Conservation (phyloP, 108 stramenopile genomes). For the Skeletonema grethae region DNA sequence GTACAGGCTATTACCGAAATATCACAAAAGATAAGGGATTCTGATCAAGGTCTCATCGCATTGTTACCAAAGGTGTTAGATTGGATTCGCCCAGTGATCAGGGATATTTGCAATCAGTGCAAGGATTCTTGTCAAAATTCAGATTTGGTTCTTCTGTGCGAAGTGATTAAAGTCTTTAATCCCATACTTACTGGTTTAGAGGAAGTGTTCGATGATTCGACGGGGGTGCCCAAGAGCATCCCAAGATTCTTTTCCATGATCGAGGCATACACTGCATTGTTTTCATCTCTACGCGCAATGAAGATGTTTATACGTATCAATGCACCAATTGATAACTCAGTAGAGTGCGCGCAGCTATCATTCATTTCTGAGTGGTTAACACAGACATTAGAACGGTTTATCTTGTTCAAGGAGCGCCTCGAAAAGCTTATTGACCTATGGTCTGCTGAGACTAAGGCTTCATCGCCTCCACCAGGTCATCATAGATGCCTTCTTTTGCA, state of each 20-base stretch:
- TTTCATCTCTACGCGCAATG: constrained; percentile 15
- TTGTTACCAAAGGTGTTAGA: constrained; percentile 34
- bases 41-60: neutral
- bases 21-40: constrained; percentile 18
- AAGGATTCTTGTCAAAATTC: neutral
- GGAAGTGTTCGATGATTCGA: constrained; percentile 4
- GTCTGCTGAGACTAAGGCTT: constrained; percentile 1
- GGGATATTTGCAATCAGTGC: neutral
- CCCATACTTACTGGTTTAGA: constrained; percentile 14
- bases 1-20: constrained; percentile 7
- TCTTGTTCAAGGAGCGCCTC: constrained; percentile 10
- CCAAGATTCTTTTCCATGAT: constrained; percentile 18
- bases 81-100: constrained; percentile 30
- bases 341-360: neutral
- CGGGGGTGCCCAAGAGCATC: constrained; percentile 9
- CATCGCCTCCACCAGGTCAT: constrained; percentile 20
- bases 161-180: constrained; percentile 3
- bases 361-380: neutral
- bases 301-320: neutral
- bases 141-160: neutral
- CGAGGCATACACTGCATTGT: constrained; percentile 21
- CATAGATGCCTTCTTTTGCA: constrained; percentile 24
- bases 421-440: constrained; percentile 27
- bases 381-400: neutral
- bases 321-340: neutral